Base-by-base conservation (phyloP, 148 eudicot species). In the Silene uniflora region DNA sequence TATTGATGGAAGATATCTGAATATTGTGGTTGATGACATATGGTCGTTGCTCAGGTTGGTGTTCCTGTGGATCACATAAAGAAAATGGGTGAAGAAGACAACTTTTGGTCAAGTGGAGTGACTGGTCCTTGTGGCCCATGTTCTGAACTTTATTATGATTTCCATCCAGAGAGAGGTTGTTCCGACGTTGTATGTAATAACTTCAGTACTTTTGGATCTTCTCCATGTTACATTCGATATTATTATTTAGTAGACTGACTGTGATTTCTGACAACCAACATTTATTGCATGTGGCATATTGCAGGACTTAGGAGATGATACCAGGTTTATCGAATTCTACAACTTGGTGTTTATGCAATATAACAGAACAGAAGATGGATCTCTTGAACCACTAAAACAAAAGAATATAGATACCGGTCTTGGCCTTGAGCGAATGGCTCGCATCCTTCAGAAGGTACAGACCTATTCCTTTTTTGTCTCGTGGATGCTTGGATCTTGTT, bases 91-190 rank as follows among this genome's bases (percentile, higher is more conserved):
- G 93, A 87, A 56, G 96, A 95, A 74, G 98, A 95, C 80, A 95
- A 95, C 87, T 95, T 95, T 81, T 95, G 98, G 98, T 88, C 91
- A 3, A 95, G 97, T 86, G 98, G 98, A 85, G 86, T 76, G 52
- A 90, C 98, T 79, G 98, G 98, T 71, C 98, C 98, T 21, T 95
- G 97, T 82, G 98, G 98, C 59, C 98, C 98, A 32, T 95, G 98
- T 86, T 95, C 98, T 66, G 98, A 95, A 76, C 80, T 95, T 62
- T 95, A 92, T 79, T 95, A 95, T n/a, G 98, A 95, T 83, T 92
- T 95, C 67, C 87, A 87, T 84, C 98, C 97, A 32, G 97, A 95
- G 82, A 87, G 93, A 79, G 98, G 98, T 74, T 62, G 70, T 82
- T 86, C 86, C 54, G 87, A 90, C 82, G 81, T 83, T 69, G 98